A percentile compares a stretch with the other conserved stretches of the same genome.
phyloP scores from a whole-genome alignment of 139 green algal species.

The Coelastrella sp. region DNA sequence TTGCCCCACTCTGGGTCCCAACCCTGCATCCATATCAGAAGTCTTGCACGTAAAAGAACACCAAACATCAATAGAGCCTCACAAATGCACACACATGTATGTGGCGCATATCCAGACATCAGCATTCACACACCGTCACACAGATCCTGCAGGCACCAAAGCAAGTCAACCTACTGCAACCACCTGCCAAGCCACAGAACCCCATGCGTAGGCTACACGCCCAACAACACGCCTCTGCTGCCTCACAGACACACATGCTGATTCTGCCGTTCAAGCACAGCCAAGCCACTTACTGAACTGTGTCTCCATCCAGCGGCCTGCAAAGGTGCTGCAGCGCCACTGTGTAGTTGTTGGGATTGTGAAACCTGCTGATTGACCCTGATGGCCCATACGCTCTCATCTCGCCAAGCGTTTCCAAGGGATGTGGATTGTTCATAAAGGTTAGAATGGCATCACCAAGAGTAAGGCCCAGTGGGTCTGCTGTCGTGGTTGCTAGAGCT shows the following conservation, averaged over 20 bases:
- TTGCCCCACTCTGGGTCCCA: not conserved
- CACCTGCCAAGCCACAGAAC: no score
- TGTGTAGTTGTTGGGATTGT: conserved; percentile 97
- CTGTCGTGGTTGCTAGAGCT: not conserved
- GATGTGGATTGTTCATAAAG: conserved; percentile 96
- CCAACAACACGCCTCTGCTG: no score
- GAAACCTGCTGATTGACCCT: conserved; percentile 92
- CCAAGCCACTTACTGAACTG: no score
- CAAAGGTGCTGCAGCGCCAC: conserved; percentile 54
- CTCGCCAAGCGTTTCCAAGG: conserved; percentile 92
- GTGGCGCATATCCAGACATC: no score
- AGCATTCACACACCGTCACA: no score
- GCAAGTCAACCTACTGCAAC: no score
- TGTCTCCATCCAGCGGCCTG: not conserved
- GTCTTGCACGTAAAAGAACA: not conserved
- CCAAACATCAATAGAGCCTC: not conserved
- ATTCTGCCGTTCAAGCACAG: no score
- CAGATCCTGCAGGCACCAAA: no score
- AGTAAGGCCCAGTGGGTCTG: not conserved
- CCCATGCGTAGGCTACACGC: no score
- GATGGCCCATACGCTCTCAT: conserved; percentile 86
- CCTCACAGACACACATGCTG: no score
- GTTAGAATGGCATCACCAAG: conserved; percentile 75
- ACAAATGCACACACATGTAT: no score
- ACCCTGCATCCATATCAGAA: not conserved